Percentiles rank a stretch among this genome's conserved stretches.
phyloP scores from a whole-genome alignment of 2,329 filamentous ascomycete species.

The Verticillium nubilum region DNA sequence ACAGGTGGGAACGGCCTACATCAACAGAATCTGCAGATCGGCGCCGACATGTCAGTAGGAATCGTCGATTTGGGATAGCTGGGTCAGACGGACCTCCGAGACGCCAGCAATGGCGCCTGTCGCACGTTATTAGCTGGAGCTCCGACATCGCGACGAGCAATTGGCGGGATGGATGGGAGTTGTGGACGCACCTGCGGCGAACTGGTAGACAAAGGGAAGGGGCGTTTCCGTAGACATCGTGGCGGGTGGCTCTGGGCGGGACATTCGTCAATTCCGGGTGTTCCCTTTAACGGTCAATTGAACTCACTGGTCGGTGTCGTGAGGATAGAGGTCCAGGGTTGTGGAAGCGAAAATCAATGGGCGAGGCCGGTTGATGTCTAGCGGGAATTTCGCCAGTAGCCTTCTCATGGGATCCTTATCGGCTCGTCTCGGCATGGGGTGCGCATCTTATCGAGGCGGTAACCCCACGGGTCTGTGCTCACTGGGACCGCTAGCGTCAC shows the following conservation, averaged over 20 bases:
- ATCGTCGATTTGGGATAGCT: not conserved
- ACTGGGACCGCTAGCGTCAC: not conserved
- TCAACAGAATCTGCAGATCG: constrained; percentile 67
- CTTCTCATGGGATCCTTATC: constrained; percentile 2
- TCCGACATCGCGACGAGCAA: constrained; percentile 13
- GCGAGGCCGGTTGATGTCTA: constrained; percentile 1
- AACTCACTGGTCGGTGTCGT: not conserved
- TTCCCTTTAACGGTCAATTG: not conserved
- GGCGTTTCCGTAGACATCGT: constrained; percentile 66
- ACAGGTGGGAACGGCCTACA: constrained; percentile 47
- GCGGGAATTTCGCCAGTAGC: constrained; percentile 5
- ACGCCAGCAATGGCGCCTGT: constrained; percentile 90
- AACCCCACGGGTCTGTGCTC: not conserved
- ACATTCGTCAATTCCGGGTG: not conserved
- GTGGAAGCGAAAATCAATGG: constrained; percentile 9
- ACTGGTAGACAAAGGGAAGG: constrained; percentile 90
- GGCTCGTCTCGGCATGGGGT: not conserved
- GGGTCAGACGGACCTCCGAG: constrained; percentile 70
- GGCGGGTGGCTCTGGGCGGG: constrained; percentile 10
- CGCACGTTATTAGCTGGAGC: constrained; percentile 19
- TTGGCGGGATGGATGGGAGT: constrained; percentile 12
- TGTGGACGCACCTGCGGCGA: constrained; percentile 69
- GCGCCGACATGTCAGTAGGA: not conserved
- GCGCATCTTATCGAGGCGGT: not conserved
- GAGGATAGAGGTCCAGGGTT: not conserved